Base-by-base conservation (phyloP, 805 yeast species). In the Phaffomyces antillensis region DNA sequence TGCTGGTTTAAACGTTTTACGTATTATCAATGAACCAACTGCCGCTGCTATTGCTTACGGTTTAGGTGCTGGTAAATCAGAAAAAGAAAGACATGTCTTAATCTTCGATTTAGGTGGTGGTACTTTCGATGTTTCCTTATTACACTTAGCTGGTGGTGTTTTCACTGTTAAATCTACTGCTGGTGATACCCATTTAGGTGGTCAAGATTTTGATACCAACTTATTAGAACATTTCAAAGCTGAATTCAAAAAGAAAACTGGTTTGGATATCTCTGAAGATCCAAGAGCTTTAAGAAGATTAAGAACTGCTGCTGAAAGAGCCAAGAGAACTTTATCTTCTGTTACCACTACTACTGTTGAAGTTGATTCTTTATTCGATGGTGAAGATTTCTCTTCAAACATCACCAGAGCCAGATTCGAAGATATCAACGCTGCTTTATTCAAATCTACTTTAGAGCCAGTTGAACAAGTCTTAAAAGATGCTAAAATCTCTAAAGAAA, bases 31-130 rank as follows among this genome's bases (percentile, higher is more conserved):
- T 77, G 86, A 81, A 73, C 86, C 87, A 62, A 84, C 97, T 58
- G 97, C 97, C 54, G 97, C 97, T 64, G 97, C 97, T 60, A 88
- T 90, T 75, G 97, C 98, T 67, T 90, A 90, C 81, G 98, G 98
- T 80, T 79, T 90, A 61, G 96, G 91, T 81, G 88, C 89, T 61
- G 88, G 87, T 71, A 83, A 75, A 63, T 76, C 83, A 54, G 82
- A 79, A 52, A 78, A 77, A 54, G 96, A 89, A 75, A 83, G 83
- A 70, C 87, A 88, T 71, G 91, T 89, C 52, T 76, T 89, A 64
- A 86, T 89, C 67, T 89, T 88, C 76, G 96, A 89, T 73, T 81
- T 89, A 68, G 97, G 97, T 80, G 97, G 97, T 76, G 96, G 96
- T 81, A 89, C 96, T 67, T 89, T 89, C 76, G 97, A 89, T 86